Conservation (phyloP, 129 eudicot species). For the Flaveria linearis region DNA sequence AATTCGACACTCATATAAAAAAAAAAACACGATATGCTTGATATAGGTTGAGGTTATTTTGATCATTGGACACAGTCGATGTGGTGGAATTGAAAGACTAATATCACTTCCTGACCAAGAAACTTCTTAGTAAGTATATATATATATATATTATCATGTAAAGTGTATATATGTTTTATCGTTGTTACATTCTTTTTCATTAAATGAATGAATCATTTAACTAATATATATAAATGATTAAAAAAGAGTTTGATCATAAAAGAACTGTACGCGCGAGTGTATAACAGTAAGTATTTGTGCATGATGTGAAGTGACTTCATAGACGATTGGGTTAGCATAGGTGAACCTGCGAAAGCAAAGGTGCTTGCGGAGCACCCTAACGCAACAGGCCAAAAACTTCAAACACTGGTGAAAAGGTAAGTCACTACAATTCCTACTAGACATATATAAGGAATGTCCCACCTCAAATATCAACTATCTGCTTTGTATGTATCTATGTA, state of each 20-base stretch:
- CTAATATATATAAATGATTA: too few relatives aligned
- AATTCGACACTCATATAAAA: not conserved
- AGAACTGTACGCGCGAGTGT: too few relatives aligned
- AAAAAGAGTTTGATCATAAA: too few relatives aligned
- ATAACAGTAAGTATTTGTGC: not conserved
- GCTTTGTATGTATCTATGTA: not conserved
- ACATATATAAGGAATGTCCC: too few relatives aligned
- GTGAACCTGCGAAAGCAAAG: constrained; percentile 31
- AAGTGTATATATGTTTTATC: too few relatives aligned
- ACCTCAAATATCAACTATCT: not conserved
- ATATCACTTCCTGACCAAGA: constrained; percentile 27
- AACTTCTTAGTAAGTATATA: constrained; percentile 18
- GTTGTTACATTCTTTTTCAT: too few relatives aligned
- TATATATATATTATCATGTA: not conserved
- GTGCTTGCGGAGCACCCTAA: constrained; percentile 21
- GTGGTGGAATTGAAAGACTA: constrained; percentile 37
- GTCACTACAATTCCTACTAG: too few relatives aligned
- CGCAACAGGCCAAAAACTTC: constrained; percentile 18
- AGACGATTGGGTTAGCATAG: constrained; percentile 37
- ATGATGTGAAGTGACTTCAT: constrained; percentile 33
- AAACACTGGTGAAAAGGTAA: constrained; percentile 37
- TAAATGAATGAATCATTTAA: too few relatives aligned
- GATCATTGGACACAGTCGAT: constrained; percentile 37
- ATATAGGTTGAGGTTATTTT: constrained; percentile 34
- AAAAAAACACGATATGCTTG: not conserved